These are phyloP conservation scores for Picea mariana DNA, from an alignment of 83 land plant species.

Conservation along the genomic window DNA sequence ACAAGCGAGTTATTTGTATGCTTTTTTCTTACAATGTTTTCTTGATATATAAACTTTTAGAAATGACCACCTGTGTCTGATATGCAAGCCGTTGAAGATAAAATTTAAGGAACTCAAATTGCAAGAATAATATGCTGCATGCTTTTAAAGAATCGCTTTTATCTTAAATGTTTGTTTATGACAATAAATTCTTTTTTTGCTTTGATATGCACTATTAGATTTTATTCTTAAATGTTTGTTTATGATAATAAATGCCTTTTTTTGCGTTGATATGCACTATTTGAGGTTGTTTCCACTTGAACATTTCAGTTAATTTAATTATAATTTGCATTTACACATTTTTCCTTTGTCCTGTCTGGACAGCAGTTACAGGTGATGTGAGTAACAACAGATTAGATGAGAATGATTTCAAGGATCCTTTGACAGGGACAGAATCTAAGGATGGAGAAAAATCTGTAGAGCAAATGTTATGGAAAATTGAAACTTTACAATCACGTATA, in stretches of 20 bases:
- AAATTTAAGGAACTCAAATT: no score
- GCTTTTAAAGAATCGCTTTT: no score
- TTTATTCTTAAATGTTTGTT: no score
- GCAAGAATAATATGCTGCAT: no score
- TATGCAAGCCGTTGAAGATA: no score
- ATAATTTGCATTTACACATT: not conserved
- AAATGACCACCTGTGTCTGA: no score
- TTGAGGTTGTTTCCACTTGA: not conserved
- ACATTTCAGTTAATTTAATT: not conserved
- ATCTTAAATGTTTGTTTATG: no score
- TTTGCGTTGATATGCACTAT: not conserved
- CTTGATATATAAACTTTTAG: no score
- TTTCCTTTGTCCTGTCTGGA: not conserved
- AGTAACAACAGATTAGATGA: not conserved
- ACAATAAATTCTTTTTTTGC: no score
- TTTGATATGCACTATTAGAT: not conserved
- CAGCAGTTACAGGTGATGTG: not conserved
- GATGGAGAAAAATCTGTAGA: slow-evolving; percentile 8
- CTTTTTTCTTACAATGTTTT: no score
- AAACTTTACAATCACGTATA: slow-evolving; percentile 12
- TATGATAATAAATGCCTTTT: no score
- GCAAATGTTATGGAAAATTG: not conserved
- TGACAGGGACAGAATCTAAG: not conserved
- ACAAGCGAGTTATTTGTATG: no score
- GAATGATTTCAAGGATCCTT: slow-evolving; percentile 1